Conservation (phyloP, 768 basidiomycete species). For the Rhodosporidiobolus sp. region DNA sequence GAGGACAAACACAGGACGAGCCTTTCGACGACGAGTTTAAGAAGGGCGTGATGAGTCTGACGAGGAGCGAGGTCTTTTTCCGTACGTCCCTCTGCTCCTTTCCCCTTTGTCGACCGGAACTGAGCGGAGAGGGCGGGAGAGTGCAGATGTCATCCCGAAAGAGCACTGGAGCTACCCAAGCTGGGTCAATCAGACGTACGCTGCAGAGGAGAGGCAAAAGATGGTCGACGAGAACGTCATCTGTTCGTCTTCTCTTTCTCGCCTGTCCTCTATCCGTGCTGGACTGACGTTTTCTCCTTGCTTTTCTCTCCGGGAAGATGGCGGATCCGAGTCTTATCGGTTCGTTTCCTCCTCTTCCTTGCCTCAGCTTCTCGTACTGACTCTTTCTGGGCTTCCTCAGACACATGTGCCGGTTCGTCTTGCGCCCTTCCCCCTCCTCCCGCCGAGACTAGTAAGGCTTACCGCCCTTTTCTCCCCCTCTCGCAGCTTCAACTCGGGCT, state of each 20-base stretch:
- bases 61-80: conserved; percentile 39
- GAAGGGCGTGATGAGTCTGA: conserved; percentile 44
- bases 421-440: no score
- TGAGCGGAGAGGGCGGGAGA: not conserved
- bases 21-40: conserved; percentile 72
- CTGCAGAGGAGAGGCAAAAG: conserved; percentile 57
- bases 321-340: conserved; percentile 42
- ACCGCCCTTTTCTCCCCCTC: not conserved
- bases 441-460: not conserved
- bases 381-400: not conserved
- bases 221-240: conserved; percentile 64
- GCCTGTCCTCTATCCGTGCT: not conserved
- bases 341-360: not conserved
- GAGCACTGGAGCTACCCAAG: conserved; percentile 73
- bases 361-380: not conserved
- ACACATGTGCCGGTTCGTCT: conserved; percentile 16
- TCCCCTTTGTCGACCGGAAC: conserved; percentile 60
- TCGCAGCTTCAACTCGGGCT: conserved; percentile 57
- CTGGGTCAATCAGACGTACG: conserved; percentile 73
- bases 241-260: conserved; percentile 38
- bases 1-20: conserved; percentile 51
- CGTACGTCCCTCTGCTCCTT: conserved; percentile 54
- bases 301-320: conserved; percentile 12
- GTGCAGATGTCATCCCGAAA: conserved; percentile 53
- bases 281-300: not conserved